These are phyloP conservation scores for Nidularia pulvinata DNA, from an alignment of 768 basidiomycete species.

Conservation along the genomic window DNA sequence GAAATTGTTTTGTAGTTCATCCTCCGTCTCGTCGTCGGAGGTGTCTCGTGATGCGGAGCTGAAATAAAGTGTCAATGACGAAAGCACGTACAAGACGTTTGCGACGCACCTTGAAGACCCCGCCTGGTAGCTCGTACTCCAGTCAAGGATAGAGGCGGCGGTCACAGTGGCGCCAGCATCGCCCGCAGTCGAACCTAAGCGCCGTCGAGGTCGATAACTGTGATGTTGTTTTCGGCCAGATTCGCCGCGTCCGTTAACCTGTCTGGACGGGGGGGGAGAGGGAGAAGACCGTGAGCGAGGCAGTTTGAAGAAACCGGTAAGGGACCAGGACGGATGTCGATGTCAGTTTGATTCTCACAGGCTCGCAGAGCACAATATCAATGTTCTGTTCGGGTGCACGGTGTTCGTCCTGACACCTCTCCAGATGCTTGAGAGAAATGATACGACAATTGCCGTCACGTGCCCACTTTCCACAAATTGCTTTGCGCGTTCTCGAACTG, in stretches of 20 bases:
- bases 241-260: slow-evolving; percentile 51
- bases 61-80: background rate
- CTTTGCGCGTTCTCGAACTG: too few species aligned
- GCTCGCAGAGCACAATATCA: too few species aligned
- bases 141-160: slow-evolving; percentile 42
- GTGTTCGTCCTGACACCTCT: too few species aligned
- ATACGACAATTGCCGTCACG: too few species aligned
- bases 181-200: slow-evolving; percentile 26
- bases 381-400: too few species aligned
- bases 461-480: too few species aligned
- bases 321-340: background rate
- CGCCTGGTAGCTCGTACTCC: slow-evolving; percentile 89
- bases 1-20: slow-evolving; percentile 31
- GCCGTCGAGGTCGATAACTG: slow-evolving; percentile 29
- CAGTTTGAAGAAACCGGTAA: slow-evolving; percentile 48
- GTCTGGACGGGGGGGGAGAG: slow-evolving; percentile 64
- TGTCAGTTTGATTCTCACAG: too few species aligned
- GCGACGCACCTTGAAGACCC: slow-evolving; percentile 73
- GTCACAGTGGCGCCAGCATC: slow-evolving; percentile 15
- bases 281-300: slow-evolving; percentile 80
- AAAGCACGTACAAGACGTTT: background rate
- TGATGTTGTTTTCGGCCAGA: slow-evolving; percentile 33
- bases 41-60: slow-evolving; percentile 53
- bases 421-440: too few species aligned
- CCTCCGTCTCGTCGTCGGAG: slow-evolving; percentile 62